A percentile compares a stretch with the other conserved stretches of the same genome.
Evolutionary conservation across 2,329 filamentous ascomycete genomes (phyloP).

Genomic region (Diaporthe vexans): DNA sequence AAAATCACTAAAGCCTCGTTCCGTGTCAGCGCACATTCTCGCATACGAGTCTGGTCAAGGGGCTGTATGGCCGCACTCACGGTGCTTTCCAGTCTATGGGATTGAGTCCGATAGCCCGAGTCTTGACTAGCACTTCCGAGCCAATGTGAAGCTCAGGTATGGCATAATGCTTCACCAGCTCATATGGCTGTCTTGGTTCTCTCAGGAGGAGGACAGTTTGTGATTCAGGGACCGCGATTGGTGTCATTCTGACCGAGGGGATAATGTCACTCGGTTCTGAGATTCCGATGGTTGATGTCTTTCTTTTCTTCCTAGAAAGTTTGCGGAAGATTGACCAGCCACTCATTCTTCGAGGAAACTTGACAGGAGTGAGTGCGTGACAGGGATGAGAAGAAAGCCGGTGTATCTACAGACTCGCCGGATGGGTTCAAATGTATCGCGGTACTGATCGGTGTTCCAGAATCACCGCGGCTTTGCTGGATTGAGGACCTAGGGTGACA

Average conservation of each 20-base stretch:
- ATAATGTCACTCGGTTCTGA: constrained; percentile 3
- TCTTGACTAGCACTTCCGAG: constrained; percentile 73
- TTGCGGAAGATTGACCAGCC: constrained; percentile 38
- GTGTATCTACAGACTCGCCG: not conserved
- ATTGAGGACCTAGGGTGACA: constrained; percentile 7
- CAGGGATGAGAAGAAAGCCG: not conserved
- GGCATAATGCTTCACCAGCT: constrained; percentile 48
- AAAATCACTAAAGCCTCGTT: constrained; percentile 66
- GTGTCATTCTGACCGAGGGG: constrained; percentile 18
- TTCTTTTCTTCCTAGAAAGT: constrained; percentile 35
- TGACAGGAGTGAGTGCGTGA: not conserved
- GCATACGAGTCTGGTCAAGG: not conserved
- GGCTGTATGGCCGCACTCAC: constrained; percentile 58
- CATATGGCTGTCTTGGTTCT: constrained; percentile 49
- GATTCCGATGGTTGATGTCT: not conserved
- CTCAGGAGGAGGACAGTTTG: constrained; percentile 50
- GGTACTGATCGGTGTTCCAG: not conserved
- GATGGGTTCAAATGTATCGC: not conserved
- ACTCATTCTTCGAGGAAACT: not conserved
- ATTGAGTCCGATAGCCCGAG: constrained; percentile 77
- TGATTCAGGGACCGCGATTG: constrained; percentile 43
- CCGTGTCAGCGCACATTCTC: not conserved
- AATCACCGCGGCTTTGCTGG: not conserved
- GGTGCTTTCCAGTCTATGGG: constrained; percentile 84
- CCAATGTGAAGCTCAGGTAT: constrained; percentile 46